Evolutionary conservation across 441 rosid genomes (phyloP).

Genomic region (Omphalea diandra): DNA sequence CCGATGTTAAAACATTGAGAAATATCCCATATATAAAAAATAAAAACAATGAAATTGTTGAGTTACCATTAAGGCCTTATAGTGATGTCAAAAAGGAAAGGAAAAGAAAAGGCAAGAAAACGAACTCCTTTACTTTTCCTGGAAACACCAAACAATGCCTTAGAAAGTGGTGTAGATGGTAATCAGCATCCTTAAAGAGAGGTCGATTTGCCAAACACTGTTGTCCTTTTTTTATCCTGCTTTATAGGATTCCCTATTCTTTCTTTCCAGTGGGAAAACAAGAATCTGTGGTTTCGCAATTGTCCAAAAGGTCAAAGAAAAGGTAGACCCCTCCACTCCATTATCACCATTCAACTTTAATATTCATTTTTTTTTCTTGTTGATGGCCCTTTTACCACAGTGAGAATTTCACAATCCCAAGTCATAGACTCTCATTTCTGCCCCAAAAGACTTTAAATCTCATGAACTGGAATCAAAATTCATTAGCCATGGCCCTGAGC

Average conservation of each 20-base stretch:
- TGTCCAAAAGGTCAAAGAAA: conserved; percentile 28
- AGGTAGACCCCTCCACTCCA: no score
- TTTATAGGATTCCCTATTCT: conserved; percentile 28
- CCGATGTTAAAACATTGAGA: no score
- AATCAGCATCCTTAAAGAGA: background rate
- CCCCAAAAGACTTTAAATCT: no score
- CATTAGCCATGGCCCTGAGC: background rate
- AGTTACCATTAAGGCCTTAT: background rate
- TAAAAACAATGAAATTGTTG: no score
- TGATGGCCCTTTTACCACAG: background rate
- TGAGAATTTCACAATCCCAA: background rate
- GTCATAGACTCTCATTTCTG: no score
- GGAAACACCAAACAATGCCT: no score
- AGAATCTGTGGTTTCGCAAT: background rate
- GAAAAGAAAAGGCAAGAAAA: background rate
- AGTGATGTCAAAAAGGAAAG: background rate
- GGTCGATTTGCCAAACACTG: conserved; percentile 9
- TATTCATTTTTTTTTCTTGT: background rate
- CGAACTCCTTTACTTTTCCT: no score
- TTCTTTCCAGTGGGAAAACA: conserved; percentile 20
- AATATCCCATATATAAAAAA: no score
- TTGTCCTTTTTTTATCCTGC: background rate
- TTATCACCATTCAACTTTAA: background rate
- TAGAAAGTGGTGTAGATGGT: background rate
- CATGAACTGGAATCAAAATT: background rate